A percentile compares a stretch with the other conserved stretches of the same genome.
Evolutionary conservation across 1,139 yeast genomes (phyloP).

Genomic region (Blastobotrys arbuscula): DNA sequence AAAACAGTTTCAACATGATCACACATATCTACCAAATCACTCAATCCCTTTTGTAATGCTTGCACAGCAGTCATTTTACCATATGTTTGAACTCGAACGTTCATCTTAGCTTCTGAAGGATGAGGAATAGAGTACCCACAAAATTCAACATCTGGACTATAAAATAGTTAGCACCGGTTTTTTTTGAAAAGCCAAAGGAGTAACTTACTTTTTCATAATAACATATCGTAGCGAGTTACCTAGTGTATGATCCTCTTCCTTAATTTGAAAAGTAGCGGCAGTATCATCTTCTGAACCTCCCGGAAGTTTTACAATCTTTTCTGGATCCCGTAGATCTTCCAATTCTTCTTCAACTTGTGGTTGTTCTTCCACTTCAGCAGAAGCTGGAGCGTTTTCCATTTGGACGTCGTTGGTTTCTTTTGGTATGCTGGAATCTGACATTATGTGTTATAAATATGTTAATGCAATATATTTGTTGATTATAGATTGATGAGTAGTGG

Average conservation of each 20-base stretch:
- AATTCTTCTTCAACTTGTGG: conserved; percentile 14
- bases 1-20: conserved; percentile 76
- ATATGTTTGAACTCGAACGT: conserved; percentile 90
- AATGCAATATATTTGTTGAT: too few species aligned
- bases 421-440: conserved; percentile 4
- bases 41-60: conserved; percentile 87
- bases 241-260: conserved; percentile 90
- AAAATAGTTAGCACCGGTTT: conserved; percentile 5
- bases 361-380: conserved; percentile 8
- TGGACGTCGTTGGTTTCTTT: conserved; percentile 17
- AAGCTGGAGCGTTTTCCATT: conserved; percentile 18
- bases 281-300: conserved; percentile 95
- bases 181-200: not conserved
- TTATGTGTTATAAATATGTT: not conserved
- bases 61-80: conserved; percentile 80
- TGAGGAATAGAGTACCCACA: conserved; percentile 99
- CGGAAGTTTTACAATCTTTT: conserved; percentile 47
- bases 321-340: conserved; percentile 23
- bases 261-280: conserved; percentile 88
- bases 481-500: not conserved
- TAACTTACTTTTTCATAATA: conserved; percentile 76
- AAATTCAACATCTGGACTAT: conserved; percentile 84
- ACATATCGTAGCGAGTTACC: conserved; percentile 91
- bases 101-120: conserved; percentile 88
- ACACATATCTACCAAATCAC: conserved; percentile 78